Conservation (phyloP, 345 rosid genomes). For the Eucalyptus pauciflora region DNA sequence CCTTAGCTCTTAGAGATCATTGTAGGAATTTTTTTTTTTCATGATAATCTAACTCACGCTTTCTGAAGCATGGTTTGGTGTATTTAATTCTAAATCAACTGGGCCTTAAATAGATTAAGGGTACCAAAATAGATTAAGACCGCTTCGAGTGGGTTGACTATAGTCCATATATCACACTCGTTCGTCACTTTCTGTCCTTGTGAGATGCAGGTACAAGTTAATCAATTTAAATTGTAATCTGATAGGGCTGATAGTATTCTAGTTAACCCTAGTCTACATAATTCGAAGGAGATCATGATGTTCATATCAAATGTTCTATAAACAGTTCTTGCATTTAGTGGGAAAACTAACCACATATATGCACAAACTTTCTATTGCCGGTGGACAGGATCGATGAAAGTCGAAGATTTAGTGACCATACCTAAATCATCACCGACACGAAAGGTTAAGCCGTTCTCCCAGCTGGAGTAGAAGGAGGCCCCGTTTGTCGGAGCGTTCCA, state of each 20-base stretch:
- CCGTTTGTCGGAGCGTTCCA: constrained; percentile 10
- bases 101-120: not conserved
- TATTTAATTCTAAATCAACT: not conserved
- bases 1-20: not conserved
- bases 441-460: constrained; percentile 14
- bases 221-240: not conserved
- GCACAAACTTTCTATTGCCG: not conserved
- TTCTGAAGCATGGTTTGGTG: not conserved
- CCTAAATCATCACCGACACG: constrained; percentile 17
- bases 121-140: not conserved
- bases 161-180: not conserved
- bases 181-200: not conserved
- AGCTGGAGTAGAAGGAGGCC: constrained; percentile 2
- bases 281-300: not conserved
- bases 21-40: not conserved
- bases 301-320: not conserved
- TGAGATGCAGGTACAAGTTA: not conserved
- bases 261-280: not conserved
- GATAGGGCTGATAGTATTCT: not conserved
- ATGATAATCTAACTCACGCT: not conserved
- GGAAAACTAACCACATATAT: not conserved
- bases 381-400: not conserved
- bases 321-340: not conserved
- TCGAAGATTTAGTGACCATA: not conserved
- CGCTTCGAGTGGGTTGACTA: not conserved